Base-by-base conservation (phyloP, 2,329 filamentous ascomycete species). In the Hymenoscyphus repandus region DNA sequence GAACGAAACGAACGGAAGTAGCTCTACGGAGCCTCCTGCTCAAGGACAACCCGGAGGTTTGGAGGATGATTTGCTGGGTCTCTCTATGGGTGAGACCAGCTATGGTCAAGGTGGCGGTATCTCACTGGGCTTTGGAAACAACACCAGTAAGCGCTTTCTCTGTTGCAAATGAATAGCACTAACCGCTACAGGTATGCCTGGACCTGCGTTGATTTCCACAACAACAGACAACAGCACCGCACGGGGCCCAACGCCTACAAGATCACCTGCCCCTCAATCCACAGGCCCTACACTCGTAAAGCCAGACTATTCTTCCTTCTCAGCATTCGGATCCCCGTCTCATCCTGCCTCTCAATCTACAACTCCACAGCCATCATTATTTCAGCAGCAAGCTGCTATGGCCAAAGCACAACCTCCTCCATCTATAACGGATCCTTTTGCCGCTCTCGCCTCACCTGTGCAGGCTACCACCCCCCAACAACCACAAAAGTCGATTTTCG, bases 41-140 rank as follows among this genome's bases (percentile, higher is more conserved):
- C 70, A 45, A 42, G 68, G 74, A 12, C 78, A 80, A 51, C 72
- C 80, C 1, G 83, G 80, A 48, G 84, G 87, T 12, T 69, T 97
- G 18, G 91, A 96, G 64, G 91, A 95, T 66, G 93, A 99, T 65
- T 75, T 99, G 6, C 76, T 99, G 4, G 93, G 93, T 0, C 72
- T 99, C 39, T 95, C 90, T 37, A 80, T 99, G 63, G 83, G 83
- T 44, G 59, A 65, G 4, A 67, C 66, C 54, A 77, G 71, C 50
- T 92, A 83, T 63, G 85, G 87, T 11, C 82, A 88, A 63, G 82
- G 83, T 5, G 91, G 92, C 42, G 85, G 85, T 45, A 95, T 97
- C 57, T 85, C 90, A 3, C 76, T 97, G 15, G 91, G 90, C 5
- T 85, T 88, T 62, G 84, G 85, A 50, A 79, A 78, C 54, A 85